A percentile compares a stretch with the other conserved stretches of the same genome.
phyloP scores from a whole-genome alignment of 75 land plant species.

The Cunninghamia lanceolata region DNA sequence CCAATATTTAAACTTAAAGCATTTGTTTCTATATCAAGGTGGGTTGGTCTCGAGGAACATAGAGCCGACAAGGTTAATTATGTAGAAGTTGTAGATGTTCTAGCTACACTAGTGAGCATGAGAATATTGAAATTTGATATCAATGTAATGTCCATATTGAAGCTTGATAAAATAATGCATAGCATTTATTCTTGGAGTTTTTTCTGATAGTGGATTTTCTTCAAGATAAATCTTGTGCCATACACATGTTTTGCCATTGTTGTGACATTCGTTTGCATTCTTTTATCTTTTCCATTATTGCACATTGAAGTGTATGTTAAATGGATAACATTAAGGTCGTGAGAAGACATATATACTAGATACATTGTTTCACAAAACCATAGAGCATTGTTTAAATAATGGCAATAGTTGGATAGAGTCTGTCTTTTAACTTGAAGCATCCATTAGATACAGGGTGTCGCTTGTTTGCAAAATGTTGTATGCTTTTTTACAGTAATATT shows the following conservation, averaged over 20 bases:
- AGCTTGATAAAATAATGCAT: not conserved
- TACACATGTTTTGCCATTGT: too few relatives aligned
- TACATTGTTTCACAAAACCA: not conserved
- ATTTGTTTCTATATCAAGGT: too few relatives aligned
- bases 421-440: not conserved
- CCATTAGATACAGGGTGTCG: not conserved
- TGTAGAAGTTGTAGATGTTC: not conserved
- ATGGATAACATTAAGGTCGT: not conserved
- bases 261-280: not conserved
- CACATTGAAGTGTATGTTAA: not conserved
- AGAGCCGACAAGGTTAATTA: too few relatives aligned
- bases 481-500: not conserved
- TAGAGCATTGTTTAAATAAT: not conserved
- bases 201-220: too few relatives aligned
- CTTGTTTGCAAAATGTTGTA: not conserved
- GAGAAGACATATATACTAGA: too few relatives aligned
- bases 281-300: not conserved
- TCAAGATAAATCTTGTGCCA: too few relatives aligned
- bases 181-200: not conserved
- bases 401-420: not conserved
- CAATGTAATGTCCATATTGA: not conserved
- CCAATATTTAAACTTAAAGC: too few relatives aligned
- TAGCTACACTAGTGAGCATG: not conserved
- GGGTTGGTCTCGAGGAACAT: too few relatives aligned
- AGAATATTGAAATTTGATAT: not conserved